Base-by-base conservation (phyloP, 2,329 filamentous ascomycete species). In the Neofusicoccum parvum region DNA sequence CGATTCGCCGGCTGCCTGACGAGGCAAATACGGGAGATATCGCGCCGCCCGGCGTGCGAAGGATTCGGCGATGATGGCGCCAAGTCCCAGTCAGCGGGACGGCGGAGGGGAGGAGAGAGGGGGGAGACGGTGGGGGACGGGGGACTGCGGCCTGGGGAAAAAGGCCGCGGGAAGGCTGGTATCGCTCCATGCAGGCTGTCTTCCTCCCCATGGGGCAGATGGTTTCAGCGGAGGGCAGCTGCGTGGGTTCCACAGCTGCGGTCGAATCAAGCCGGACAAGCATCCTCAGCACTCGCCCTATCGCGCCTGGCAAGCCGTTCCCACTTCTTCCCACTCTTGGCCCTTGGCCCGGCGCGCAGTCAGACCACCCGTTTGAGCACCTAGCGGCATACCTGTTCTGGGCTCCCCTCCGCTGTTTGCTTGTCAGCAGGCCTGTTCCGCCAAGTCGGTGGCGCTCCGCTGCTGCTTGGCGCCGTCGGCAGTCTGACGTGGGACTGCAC, bases 231-330 rank as follows among this genome's bases (percentile, higher is more conserved):
- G 23, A 23, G 23, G 23, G 23, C 23, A 23, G 39, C 43, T n/a
- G 43, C 14, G 27, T n/a, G 49, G 23, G 32, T 36, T 51, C 27
- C 27, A 17, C 49, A 10, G 37, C 39, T 59, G 54, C 41, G 14
- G 56, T 60, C 56, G 43, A 60, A 60, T 60, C 56, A 60, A 60
- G 56, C 56, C 23, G 56, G 56, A 60, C 56, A 60, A 60, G 56
- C 56, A 32, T 49, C 41, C 41, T 39, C 54, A 32, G 41, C 20
- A 20, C n/a, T 56, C 51, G 51, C 51, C 51, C 37, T 43, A 58
- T 43, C 20, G 54, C 54, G 54, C 54, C 54, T 45, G 39, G 54
- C 54, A 59, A 48, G 56, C 56, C 56, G 41, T 46, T 60, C 56
- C 56, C 54, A 59, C 54, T 45, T 59, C 54, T 59, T 59, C 54